Percentiles rank a stretch among this genome's conserved stretches.
Conservation (phyloP, 2,329 filamentous ascomycete genomes). For the Aspergillus piperis region DNA sequence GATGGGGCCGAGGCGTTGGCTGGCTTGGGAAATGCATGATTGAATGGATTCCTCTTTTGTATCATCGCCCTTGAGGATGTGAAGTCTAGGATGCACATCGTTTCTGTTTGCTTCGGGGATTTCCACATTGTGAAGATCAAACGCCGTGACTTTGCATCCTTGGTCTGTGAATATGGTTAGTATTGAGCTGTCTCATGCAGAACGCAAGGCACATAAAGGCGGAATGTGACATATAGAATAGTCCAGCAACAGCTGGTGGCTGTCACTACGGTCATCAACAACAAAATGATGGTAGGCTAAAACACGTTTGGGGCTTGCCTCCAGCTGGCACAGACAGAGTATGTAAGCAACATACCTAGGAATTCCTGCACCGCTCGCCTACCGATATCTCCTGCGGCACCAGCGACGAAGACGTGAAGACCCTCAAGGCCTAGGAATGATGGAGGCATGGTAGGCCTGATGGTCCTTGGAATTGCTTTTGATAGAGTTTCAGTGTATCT, state of each 20-base stretch:
- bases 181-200: background rate
- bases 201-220: background rate
- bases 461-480: background rate
- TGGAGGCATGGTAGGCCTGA: background rate
- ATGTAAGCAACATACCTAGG: constrained; percentile 44
- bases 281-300: background rate
- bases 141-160: constrained; percentile 58
- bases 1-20: constrained; percentile 7
- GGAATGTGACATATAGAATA: background rate
- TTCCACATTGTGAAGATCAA: constrained; percentile 47
- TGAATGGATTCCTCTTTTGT: constrained; percentile 50
- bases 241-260: background rate
- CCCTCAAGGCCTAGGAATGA: constrained; percentile 48
- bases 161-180: constrained; percentile 40
- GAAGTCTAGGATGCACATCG: constrained; percentile 39
- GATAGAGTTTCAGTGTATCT: background rate
- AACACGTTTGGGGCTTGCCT: background rate
- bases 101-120: constrained; percentile 25
- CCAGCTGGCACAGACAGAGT: background rate
- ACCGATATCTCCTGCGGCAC: constrained; percentile 56
- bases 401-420: constrained; percentile 57
- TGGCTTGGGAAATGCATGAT: constrained; percentile 35
- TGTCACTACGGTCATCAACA: background rate
- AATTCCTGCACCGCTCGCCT: constrained; percentile 54
- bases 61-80: constrained; percentile 51